Conservation (phyloP, 306 rosid species). For the Styphnolobium japonicum region DNA sequence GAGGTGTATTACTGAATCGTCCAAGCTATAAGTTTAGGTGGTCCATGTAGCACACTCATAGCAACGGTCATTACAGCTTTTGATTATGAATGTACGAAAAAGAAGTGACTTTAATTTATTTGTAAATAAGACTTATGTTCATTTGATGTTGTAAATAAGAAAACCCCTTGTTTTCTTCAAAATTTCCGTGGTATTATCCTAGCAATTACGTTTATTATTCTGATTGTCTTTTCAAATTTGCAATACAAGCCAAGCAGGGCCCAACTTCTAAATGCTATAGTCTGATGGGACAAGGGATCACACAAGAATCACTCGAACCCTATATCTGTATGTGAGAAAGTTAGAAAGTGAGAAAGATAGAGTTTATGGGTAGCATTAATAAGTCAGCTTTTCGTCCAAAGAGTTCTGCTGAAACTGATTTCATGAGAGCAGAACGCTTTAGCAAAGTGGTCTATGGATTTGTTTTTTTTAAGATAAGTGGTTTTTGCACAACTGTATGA, state of each 20-base stretch:
- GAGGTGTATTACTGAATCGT: constrained; percentile 41
- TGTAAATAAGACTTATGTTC: neutral
- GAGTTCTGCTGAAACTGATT: neutral
- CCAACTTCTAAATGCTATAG: constrained; percentile 29
- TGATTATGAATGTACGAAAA: constrained; percentile 33
- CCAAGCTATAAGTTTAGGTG: constrained; percentile 33
- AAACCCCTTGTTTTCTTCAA: neutral
- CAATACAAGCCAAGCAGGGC: constrained; percentile 28
- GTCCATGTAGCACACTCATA: constrained; percentile 39
- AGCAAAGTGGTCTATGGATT: constrained; percentile 4
- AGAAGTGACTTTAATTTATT: constrained; percentile 22
- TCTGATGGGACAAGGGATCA: constrained; percentile 50
- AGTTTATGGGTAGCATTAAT: constrained; percentile 16
- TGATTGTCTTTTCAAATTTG: constrained; percentile 29
- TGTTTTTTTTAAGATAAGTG: constrained; percentile 4
- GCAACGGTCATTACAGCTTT: constrained; percentile 38
- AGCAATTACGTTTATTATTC: constrained; percentile 26
- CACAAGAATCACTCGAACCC: constrained; percentile 40
- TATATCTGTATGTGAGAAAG: neutral
- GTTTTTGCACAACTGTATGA: constrained; percentile 38
- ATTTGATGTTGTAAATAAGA: constrained; percentile 16
- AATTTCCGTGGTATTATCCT: constrained; percentile 21
- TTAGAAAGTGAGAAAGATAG: constrained; percentile 10
- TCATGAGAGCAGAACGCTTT: neutral
- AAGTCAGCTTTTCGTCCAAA: neutral